Conservation (phyloP, 768 basidiomycete genomes). For the Aureoboletus auriporus region DNA sequence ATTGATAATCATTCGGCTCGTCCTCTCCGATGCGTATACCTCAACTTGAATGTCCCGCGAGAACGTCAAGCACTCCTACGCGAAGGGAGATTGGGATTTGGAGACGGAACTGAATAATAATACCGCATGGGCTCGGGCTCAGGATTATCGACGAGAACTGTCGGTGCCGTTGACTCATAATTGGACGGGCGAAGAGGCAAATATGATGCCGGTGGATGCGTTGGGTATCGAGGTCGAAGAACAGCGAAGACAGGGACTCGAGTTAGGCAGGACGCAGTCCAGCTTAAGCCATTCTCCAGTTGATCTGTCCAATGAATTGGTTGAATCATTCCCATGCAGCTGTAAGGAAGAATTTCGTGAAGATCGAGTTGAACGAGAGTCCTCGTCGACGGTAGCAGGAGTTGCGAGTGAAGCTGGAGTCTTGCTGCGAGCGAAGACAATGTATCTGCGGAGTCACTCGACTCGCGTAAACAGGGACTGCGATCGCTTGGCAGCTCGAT, state of each 20-base stretch:
- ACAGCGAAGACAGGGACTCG: slow-evolving; percentile 64
- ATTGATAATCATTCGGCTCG: slow-evolving; percentile 84
- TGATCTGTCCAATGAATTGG: not conserved
- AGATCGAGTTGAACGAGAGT: slow-evolving; percentile 92
- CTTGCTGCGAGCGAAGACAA: slow-evolving; percentile 50
- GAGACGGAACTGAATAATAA: slow-evolving; percentile 56
- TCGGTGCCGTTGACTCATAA: slow-evolving; percentile 69
- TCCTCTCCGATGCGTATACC: slow-evolving; percentile 88
- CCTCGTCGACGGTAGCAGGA: slow-evolving; percentile 79
- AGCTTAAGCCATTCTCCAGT: slow-evolving; percentile 47
- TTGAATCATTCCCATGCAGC: slow-evolving; percentile 11
- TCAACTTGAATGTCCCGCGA: slow-evolving; percentile 90
- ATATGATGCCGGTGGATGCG: slow-evolving; percentile 43
- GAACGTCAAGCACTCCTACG: slow-evolving; percentile 92
- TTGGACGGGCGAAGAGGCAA: slow-evolving; percentile 70
- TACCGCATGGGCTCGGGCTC: slow-evolving; percentile 56
- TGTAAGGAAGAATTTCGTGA: slow-evolving; percentile 74
- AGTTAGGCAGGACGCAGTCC: slow-evolving; percentile 61
- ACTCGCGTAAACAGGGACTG: slow-evolving; percentile 66
- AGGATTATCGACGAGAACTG: slow-evolving; percentile 67
- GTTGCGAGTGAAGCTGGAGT: slow-evolving; percentile 69
- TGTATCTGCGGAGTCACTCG: slow-evolving; percentile 62
- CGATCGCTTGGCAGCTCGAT: slow-evolving; percentile 64
- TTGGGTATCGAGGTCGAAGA: slow-evolving; percentile 76
- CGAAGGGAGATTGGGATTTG: slow-evolving; percentile 76